phyloP scores from a whole-genome alignment of 2,329 filamentous ascomycete species.

The Fusarium praegraminearum region DNA sequence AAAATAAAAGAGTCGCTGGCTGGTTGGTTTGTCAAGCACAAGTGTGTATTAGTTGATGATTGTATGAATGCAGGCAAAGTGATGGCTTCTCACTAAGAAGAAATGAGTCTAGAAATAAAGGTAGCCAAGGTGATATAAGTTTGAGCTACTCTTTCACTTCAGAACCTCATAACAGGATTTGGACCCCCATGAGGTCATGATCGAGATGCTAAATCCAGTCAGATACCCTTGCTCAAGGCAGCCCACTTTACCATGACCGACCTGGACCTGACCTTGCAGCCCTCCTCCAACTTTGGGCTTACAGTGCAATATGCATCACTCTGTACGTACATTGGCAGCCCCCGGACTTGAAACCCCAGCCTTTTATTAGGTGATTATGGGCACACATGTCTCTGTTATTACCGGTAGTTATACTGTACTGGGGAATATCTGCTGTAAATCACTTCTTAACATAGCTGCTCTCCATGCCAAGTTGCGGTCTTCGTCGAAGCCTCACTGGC shows the following conservation, averaged over 20 bases:
- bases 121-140: slow-evolving; percentile 43
- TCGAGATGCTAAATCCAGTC: slow-evolving; percentile 34
- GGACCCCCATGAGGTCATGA: slow-evolving; percentile 48
- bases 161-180: slow-evolving; percentile 49
- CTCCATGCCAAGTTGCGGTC: slow-evolving; percentile 59
- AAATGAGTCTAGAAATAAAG: slow-evolving; percentile 26
- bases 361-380: background rate
- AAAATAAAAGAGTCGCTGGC: slow-evolving; percentile 7
- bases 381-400: background rate
- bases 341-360: background rate
- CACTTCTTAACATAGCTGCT: slow-evolving; percentile 58
- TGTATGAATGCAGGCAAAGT: slow-evolving; percentile 1
- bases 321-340: background rate
- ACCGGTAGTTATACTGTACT: background rate
- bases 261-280: slow-evolving; percentile 8
- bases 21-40: background rate
- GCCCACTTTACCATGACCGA: slow-evolving; percentile 15
- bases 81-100: slow-evolving; percentile 15
- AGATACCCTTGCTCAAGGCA: slow-evolving; percentile 16
- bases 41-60: slow-evolving; percentile 13
- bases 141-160: slow-evolving; percentile 14
- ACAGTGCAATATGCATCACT: background rate
- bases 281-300: slow-evolving; percentile 4
- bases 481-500: slow-evolving; percentile 55
- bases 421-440: background rate